phyloP scores from a whole-genome alignment of 495 filamentous ascomycete genomes.

The Aspergillus bridgeri region DNA sequence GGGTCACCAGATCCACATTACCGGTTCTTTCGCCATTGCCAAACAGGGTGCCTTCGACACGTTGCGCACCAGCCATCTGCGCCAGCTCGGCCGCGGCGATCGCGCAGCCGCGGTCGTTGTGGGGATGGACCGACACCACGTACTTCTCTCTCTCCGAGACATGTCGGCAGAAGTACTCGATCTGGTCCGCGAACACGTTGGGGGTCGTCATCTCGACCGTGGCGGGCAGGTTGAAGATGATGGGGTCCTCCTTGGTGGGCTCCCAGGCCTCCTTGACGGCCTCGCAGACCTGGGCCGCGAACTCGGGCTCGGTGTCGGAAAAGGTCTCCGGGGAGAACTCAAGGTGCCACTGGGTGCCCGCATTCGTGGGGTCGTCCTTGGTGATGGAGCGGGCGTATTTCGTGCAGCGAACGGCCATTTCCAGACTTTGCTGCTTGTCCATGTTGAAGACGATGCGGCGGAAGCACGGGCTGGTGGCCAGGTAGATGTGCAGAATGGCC shows the following conservation, averaged over 20 bases:
- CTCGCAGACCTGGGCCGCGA: slow-evolving; percentile 80
- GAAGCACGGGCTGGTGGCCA: slow-evolving; percentile 93
- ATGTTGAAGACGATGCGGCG: slow-evolving; percentile 85
- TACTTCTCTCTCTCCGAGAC: slow-evolving; percentile 80
- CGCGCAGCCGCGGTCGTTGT: slow-evolving; percentile 92
- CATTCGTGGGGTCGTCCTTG: slow-evolving; percentile 81
- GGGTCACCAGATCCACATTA: slow-evolving; percentile 92
- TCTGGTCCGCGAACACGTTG: slow-evolving; percentile 94
- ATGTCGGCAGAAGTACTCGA: slow-evolving; percentile 88
- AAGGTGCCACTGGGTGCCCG: slow-evolving; percentile 81
- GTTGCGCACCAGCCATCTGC: slow-evolving; percentile 95
- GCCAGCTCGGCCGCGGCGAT: slow-evolving; percentile 86
- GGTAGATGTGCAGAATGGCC: slow-evolving; percentile 94
- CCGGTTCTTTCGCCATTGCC: slow-evolving; percentile 95
- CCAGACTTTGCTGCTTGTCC: slow-evolving; percentile 75
- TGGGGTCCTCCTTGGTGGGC: slow-evolving; percentile 73
- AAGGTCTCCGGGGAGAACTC: slow-evolving; percentile 98
- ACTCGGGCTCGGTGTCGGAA: slow-evolving; percentile 84
- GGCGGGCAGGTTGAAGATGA: slow-evolving; percentile 97
- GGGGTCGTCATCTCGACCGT: slow-evolving; percentile 96
- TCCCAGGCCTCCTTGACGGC: slow-evolving; percentile 96
- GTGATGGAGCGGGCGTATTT: slow-evolving; percentile 86
- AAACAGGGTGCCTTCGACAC: slow-evolving; percentile 93
- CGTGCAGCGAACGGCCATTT: slow-evolving; percentile 81
- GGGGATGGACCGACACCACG: slow-evolving; percentile 80